Evolutionary conservation across 1,284 basidiomycete genomes (phyloP), one percentile per base, ranked within the genome.

Genomic region (Sparassis latifolia): DNA sequence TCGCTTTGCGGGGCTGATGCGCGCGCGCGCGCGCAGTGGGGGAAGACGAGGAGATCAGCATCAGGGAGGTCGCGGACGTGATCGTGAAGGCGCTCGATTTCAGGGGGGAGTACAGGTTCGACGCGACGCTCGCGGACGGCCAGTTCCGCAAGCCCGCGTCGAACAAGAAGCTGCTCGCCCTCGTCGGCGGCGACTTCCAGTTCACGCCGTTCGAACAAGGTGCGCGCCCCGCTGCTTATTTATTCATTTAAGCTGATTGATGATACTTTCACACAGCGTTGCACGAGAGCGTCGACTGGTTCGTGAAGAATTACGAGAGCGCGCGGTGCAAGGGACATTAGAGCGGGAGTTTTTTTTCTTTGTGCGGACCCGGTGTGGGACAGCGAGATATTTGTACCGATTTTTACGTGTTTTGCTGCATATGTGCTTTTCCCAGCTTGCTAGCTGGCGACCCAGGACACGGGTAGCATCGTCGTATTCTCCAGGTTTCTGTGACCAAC

Each of bases 61-160:
- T 96, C 74, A 88, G 85, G 63, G 71, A 86, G 46, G 85, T 93
- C 28, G 86, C 89, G 3, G 86, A 92, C 60, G 80, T 89, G 3
- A 88, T 96, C 61, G 91, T 92, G 55, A 81, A 81, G 55, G 84
- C 85, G 10, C 72, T 94, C 39, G 78, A 79, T 44, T 92, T 90
- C 70, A 57, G 82, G 56, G 88, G 88, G 46, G 76, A 85, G 45
- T 89, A 88, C 65, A 70, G 70, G 46, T 89, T 88, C 64, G 84
- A 89, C 63, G 79, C 82, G 49, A 75, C 74, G 27, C 74, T 73
- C 42, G 77, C 88, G 2, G 90, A 96, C 60, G 92, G 92, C 2
- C 92, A 96, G 67, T 92, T 85, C 78, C 85, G 92, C 58, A 95
- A 95, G 71, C 91, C 92, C 0, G 92, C 92, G n/a, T 90, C 89